Evolutionary conservation across 257 asterid species (phyloP), one percentile per base, ranked within the genome.

Genomic region (Primulina huaijiensis): DNA sequence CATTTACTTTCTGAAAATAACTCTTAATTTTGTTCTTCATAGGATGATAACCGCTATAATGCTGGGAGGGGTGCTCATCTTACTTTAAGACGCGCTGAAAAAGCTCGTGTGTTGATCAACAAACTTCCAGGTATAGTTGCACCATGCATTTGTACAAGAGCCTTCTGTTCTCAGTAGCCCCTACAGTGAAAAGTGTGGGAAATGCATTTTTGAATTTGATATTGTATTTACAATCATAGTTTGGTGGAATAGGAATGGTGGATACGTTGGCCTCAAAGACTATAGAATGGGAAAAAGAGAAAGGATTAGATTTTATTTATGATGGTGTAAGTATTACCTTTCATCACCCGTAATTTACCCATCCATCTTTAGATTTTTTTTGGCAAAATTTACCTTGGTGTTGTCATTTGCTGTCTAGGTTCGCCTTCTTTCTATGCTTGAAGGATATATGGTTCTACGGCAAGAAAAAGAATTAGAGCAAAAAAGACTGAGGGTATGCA

Each of bases 31-130:
- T 61, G 72, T 70, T 57, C 37, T 65, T 35, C 77, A 19, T 52
- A 94, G 99, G 99, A 94, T 70, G 97, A 94, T 14, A 94, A 94
- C 65, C 97, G 99, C 33, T 94, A 94, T 65, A 90, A 85, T 80
- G 99, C 99, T 71, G 99, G 95, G 77, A 86, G 87, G 78, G 99
- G 99, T 50, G 96, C 99, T 67, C 99, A 91, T 83, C 96, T 94
- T 65, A 81, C 92, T n/a, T 78, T 94, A 64, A 94, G 85, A 77
- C 97, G 97, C 37, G 99, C 99, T 71, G 99, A 94, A 81, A 94
- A 94, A 76, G 97, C 99, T 65, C 99, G 99, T 64, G 81, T 90
- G 7, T 60, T 91, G 77, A 97, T 91, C 72, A 88, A 70, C 78
- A 94, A 94, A 75, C 92, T 94, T 79, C 99, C 99, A 25, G 96